Evolutionary conservation across 768 basidiomycete species (phyloP), one percentile per base, ranked within the genome.

Genomic region (Pholiota conissans): DNA sequence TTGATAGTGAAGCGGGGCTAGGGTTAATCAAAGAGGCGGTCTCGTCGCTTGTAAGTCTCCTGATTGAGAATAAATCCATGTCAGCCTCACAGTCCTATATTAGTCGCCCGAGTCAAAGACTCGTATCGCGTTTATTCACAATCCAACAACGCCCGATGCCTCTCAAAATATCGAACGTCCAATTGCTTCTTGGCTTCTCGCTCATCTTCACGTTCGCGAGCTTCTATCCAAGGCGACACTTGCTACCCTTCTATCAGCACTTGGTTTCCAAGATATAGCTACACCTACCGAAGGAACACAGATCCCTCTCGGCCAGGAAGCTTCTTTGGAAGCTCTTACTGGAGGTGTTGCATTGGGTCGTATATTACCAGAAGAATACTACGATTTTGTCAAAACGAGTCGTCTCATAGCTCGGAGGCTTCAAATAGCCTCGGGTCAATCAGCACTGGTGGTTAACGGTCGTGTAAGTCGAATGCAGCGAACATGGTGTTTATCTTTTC

Each of bases 91-190:
- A 37, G 57, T 34, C 28, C 13, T 18, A 34, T 22, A 13, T 14
- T 29, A 89, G 86, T 73, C 71, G 6, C 58, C 69, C 2, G 74
- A 75, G 1, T 76, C 79, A 2, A 76, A 69, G 35, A 78, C 81
- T 7, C 86, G 94, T 28, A 51, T 93, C n/a, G 78, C 86, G 0
- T 90, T 95, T 69, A 73, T 95, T 29, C 92, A 94, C 69, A 87
- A 90, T 57, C 87, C 93, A 1, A 59, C 72, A 7, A 53, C 57
- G 10, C 37, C 48, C 11, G 58, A 63, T 3, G 59, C 62, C 9
- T 49, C 40, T 14, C 63, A 68, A 14, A 50, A 58, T 10, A 58
- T 49, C 11, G 57, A 55, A 7, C 64, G 70, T 5, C 63, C 64
- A 3, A 68, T 66, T 10, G 66, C 69, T 20, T 86, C 84, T 0